Evolutionary conservation across 2,329 filamentous ascomycete species (phyloP).

Genomic region (Leptoxyphium fumago): DNA sequence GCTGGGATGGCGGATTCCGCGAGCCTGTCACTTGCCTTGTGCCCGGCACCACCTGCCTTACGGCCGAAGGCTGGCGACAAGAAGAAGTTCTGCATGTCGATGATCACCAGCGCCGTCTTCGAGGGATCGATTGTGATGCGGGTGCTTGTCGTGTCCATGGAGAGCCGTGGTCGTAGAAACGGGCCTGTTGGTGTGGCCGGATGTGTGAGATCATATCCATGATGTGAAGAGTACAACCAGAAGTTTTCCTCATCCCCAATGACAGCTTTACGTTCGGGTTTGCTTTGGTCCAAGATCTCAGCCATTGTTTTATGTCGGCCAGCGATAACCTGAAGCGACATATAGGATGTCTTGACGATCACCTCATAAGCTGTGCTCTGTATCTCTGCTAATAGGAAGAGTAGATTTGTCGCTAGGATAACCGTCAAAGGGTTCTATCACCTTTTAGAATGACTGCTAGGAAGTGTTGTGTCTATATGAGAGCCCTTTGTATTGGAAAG

Average conservation of each 20-base stretch:
- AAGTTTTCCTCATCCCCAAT: slow-evolving; percentile 29
- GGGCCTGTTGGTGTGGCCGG: slow-evolving; percentile 17
- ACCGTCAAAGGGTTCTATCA: too few species aligned
- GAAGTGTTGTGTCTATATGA: too few species aligned
- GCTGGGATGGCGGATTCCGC: slow-evolving; percentile 31
- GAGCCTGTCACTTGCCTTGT: slow-evolving; percentile 27
- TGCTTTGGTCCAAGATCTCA: neutral
- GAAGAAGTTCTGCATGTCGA: slow-evolving; percentile 22
- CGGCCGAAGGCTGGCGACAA: slow-evolving; percentile 18
- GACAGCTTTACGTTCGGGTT: slow-evolving; percentile 15
- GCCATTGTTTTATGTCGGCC: too few species aligned
- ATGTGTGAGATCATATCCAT: slow-evolving; percentile 34
- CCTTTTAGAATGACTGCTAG: too few species aligned
- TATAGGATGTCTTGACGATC: too few species aligned
- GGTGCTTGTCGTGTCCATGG: slow-evolving; percentile 13
- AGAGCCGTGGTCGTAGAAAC: slow-evolving; percentile 7
- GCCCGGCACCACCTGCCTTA: slow-evolving; percentile 21
- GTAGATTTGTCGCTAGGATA: too few species aligned
- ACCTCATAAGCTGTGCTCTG: too few species aligned
- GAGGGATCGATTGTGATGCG: slow-evolving; percentile 20
- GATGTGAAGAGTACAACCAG: slow-evolving; percentile 29
- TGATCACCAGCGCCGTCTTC: slow-evolving; percentile 21
- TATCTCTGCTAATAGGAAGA: too few species aligned
- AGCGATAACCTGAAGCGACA: too few species aligned
- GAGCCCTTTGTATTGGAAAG: too few species aligned